phyloP scores from a whole-genome alignment of 257 asterid genomes.

The Nicotiana undulata region DNA sequence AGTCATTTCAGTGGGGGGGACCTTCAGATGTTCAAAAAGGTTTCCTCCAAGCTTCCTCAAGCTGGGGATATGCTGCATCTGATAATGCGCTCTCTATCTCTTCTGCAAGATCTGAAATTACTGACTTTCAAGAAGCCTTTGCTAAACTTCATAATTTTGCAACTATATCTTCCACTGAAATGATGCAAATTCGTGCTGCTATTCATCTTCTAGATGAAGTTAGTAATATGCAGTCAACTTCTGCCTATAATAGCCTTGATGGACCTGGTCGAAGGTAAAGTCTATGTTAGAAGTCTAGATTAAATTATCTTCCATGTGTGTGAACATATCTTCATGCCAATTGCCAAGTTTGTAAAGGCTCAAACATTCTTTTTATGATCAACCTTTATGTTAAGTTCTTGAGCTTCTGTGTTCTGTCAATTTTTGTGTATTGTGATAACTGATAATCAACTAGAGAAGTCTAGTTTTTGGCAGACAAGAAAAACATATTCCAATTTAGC shows the following conservation, averaged over 20 bases:
- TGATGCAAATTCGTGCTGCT: slow-evolving; percentile 71
- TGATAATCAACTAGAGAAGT: neutral
- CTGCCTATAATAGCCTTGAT: slow-evolving; percentile 91
- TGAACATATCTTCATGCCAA: neutral
- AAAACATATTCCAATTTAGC: neutral
- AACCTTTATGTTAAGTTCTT: neutral
- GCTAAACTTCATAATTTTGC: slow-evolving; percentile 39
- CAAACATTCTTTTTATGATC: neutral
- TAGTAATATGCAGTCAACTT: slow-evolving; percentile 40
- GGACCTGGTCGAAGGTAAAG: slow-evolving; percentile 86
- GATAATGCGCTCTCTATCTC: slow-evolving; percentile 29
- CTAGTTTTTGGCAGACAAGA: neutral
- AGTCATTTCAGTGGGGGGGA: slow-evolving; percentile 58
- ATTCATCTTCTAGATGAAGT: slow-evolving; percentile 72
- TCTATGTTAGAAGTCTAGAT: neutral
- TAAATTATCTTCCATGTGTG: neutral
- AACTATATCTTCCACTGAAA: slow-evolving; percentile 43
- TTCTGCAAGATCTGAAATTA: slow-evolving; percentile 46
- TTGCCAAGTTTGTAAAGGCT: neutral
- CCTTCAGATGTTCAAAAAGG: slow-evolving; percentile 44
- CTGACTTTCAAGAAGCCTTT: slow-evolving; percentile 50
- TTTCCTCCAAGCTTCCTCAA: slow-evolving; percentile 26
- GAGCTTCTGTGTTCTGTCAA: neutral
- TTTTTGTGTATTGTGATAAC: neutral
- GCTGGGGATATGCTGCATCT: slow-evolving; percentile 36